Percentiles rank a stretch among this genome's conserved stretches.
Evolutionary conservation across 768 basidiomycete genomes (phyloP).

Genomic region (Cantharellus cinnabarinus): DNA sequence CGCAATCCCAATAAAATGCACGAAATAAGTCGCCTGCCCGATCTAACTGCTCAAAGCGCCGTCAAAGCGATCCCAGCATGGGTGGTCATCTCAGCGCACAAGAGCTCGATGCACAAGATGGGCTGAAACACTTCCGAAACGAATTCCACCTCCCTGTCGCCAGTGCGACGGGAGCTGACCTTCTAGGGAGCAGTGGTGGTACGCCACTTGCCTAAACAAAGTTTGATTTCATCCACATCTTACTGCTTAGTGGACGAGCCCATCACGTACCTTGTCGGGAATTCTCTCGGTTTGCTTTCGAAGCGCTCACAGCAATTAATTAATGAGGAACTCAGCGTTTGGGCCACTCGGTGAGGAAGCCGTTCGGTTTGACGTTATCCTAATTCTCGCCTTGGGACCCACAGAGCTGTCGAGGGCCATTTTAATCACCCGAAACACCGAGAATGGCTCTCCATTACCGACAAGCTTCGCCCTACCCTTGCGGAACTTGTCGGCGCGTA

Average conservation of each 20-base stretch:
- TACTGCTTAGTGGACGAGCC: constrained; percentile 23
- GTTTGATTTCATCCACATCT: constrained; percentile 3
- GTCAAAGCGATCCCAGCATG: no score
- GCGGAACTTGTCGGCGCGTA: constrained; percentile 59
- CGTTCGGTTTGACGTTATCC: neutral
- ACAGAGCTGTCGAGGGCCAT: constrained; percentile 73
- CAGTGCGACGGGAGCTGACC: constrained; percentile 6
- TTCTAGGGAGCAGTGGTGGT: constrained; percentile 3
- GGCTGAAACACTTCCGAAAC: constrained; percentile 5
- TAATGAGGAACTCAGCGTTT: constrained; percentile 64
- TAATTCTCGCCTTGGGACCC: neutral
- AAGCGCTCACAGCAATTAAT: constrained; percentile 53
- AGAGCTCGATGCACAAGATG: constrained; percentile 6
- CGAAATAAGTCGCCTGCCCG: no score
- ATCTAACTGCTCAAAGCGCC: no score
- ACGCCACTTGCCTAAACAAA: neutral
- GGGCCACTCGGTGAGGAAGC: constrained; percentile 36
- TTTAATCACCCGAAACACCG: constrained; percentile 71
- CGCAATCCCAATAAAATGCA: no score
- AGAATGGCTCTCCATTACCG: constrained; percentile 65
- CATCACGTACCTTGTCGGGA: constrained; percentile 83
- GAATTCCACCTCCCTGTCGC: constrained; percentile 10
- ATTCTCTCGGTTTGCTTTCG: constrained; percentile 74
- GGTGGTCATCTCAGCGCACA: no score
- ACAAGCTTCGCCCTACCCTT: constrained; percentile 49